Conservation (phyloP, 495 filamentous ascomycete species). For the Chaetomidium leptoderma region DNA sequence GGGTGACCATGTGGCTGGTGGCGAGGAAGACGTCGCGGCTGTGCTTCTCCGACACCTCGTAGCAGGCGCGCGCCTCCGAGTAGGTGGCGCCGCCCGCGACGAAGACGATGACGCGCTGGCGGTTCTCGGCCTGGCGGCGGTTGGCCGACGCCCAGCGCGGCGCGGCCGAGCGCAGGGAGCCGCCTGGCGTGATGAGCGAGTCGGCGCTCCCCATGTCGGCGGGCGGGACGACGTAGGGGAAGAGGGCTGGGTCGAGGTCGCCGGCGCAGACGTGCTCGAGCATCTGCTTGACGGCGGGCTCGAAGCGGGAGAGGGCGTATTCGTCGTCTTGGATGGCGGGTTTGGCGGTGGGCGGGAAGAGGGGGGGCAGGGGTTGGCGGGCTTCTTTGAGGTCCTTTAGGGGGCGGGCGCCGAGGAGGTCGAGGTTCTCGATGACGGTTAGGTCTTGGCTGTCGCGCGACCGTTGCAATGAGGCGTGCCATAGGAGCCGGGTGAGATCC, state of each 20-base stretch:
- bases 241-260: slow-evolving; percentile 63
- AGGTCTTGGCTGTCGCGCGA: slow-evolving; percentile 50
- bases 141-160: slow-evolving; percentile 91
- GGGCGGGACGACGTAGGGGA: slow-evolving; percentile 76
- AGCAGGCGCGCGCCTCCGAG: slow-evolving; percentile 81
- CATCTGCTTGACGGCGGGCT: slow-evolving; percentile 70
- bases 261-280: slow-evolving; percentile 67
- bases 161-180: slow-evolving; percentile 79
- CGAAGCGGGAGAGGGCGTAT: slow-evolving; percentile 64
- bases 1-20: slow-evolving; percentile 87
- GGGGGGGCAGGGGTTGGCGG: slow-evolving; percentile 56
- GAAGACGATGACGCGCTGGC: slow-evolving; percentile 89
- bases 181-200: slow-evolving; percentile 53
- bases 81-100: slow-evolving; percentile 96
- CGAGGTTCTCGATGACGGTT: slow-evolving; percentile 70
- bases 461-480: slow-evolving; percentile 72
- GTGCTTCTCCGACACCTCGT: slow-evolving; percentile 69
- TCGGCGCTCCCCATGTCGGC: slow-evolving; percentile 56
- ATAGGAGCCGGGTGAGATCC: slow-evolving; percentile 78
- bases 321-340: slow-evolving; percentile 53
- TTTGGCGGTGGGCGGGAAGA: slow-evolving; percentile 62
- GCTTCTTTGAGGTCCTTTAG: slow-evolving; percentile 73
- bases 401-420: slow-evolving; percentile 72
- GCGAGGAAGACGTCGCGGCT: slow-evolving; percentile 81
- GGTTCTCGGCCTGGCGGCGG: slow-evolving; percentile 68